These are phyloP conservation scores for Trichophyton benhamiae DNA, from an alignment of 2,329 filamentous ascomycete species.

Conservation along the genomic window DNA sequence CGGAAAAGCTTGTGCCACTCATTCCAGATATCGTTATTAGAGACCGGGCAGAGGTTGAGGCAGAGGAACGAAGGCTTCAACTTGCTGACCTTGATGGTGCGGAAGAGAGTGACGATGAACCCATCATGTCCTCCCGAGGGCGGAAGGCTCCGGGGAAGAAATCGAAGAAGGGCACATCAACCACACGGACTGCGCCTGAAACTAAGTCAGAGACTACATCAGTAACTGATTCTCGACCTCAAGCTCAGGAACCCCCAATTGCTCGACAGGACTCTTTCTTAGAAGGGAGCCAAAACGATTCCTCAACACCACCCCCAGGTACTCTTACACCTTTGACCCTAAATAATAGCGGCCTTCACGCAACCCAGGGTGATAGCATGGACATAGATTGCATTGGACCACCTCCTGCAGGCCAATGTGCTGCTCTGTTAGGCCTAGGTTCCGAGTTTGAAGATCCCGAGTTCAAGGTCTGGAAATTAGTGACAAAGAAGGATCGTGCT, in stretches of 20 bases:
- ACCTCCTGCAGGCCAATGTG: conserved; percentile 53
- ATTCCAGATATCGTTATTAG: conserved; percentile 88
- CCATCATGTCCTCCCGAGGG: conserved; percentile 93
- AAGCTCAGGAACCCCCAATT: conserved; percentile 23
- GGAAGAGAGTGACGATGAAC: conserved; percentile 92
- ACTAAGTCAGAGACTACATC: conserved; percentile 30
- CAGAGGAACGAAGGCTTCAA: conserved; percentile 68
- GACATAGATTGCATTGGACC: conserved; percentile 66
- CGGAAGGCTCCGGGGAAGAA: conserved; percentile 74
- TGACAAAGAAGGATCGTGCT: conserved; percentile 91
- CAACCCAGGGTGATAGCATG: conserved; percentile 62
- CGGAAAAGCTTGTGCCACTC: conserved; percentile 86
- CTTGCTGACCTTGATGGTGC: conserved; percentile 68
- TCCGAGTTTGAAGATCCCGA: conserved; percentile 76
- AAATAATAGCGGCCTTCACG: conserved; percentile 52
- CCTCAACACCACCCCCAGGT: conserved; percentile 68
- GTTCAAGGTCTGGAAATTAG: conserved; percentile 97
- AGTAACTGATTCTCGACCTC: conserved; percentile 36
- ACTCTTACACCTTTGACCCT: conserved; percentile 63
- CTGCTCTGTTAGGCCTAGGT: conserved; percentile 59
- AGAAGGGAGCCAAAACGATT: conserved; percentile 70
- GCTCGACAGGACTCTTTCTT: conserved; percentile 61
- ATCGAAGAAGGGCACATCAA: conserved; percentile 53
- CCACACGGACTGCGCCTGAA: conserved; percentile 52
- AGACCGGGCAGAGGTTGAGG: conserved; percentile 87